These are phyloP conservation scores for Termitomyces sp. DNA, from an alignment of 768 basidiomycete species.

Conservation along the genomic window DNA sequence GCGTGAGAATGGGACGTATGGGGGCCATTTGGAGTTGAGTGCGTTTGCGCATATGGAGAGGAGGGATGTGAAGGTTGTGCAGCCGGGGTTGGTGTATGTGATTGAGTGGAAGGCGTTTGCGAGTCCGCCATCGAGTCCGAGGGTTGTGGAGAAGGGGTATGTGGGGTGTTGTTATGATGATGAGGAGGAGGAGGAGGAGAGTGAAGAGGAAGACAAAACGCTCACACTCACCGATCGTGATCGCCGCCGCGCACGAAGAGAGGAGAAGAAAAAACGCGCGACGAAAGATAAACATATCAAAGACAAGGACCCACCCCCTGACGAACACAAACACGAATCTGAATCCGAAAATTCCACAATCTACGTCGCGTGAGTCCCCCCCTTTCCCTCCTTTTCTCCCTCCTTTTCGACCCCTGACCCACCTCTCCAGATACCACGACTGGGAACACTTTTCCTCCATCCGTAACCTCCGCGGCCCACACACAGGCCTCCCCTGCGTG, in stretches of 20 bases:
- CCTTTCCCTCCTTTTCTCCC: not conserved
- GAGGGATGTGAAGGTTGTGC: constrained; percentile 87
- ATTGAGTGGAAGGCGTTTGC: constrained; percentile 76
- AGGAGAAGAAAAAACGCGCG: constrained; percentile 9
- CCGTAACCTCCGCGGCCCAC: constrained; percentile 82
- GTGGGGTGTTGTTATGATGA: constrained; percentile 12
- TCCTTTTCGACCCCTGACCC: not conserved
- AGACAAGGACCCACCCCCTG: constrained; percentile 10
- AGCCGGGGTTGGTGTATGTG: constrained; percentile 88
- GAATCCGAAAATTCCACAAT: constrained; percentile 39
- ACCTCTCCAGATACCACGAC: constrained; percentile 69
- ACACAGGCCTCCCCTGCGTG: constrained; percentile 69
- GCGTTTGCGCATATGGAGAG: constrained; percentile 82
- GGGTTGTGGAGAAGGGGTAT: not conserved
- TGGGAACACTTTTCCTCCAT: constrained; percentile 97
- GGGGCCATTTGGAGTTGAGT: constrained; percentile 91
- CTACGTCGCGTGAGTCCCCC: constrained; percentile 76
- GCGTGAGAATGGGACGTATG: constrained; percentile 77
- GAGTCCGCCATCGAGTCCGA: constrained; percentile 28
- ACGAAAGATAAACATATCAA: constrained; percentile 16
- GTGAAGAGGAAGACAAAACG: constrained; percentile 28
- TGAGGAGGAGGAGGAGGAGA: constrained; percentile 3
- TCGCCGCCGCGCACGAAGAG: constrained; percentile 40
- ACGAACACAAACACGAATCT: no score
- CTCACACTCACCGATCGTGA: constrained; percentile 34